These are phyloP conservation scores for Gloeostereum incarnatum DNA, from an alignment of 768 basidiomycete species.

Conservation along the genomic window DNA sequence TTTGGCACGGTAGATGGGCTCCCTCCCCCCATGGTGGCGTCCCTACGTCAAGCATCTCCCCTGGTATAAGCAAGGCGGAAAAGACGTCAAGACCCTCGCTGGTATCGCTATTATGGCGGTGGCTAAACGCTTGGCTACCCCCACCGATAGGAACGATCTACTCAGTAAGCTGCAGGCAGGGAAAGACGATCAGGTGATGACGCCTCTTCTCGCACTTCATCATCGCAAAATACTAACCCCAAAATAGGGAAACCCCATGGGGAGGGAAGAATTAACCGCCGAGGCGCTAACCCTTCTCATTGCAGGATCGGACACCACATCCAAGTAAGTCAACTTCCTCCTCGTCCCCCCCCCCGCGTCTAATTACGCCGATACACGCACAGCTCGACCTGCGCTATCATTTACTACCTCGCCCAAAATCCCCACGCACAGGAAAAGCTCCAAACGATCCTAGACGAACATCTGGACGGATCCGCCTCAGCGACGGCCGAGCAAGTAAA, in stretches of 20 bases:
- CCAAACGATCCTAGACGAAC: conserved; percentile 66
- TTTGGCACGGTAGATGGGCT: too few relatives aligned
- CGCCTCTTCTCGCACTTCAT: too few relatives aligned
- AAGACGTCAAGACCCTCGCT: conserved; percentile 63
- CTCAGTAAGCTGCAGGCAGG: conserved; percentile 73
- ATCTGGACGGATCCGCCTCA: conserved; percentile 29
- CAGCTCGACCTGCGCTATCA: conserved; percentile 85
- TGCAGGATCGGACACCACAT: conserved; percentile 88
- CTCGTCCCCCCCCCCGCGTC: conserved; percentile 1
- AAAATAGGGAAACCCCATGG: conserved; percentile 64
- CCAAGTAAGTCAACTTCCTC: conserved; percentile 51
- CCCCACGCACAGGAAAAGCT: conserved; percentile 59
- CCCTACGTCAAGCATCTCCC: conserved; percentile 57
- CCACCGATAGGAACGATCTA: conserved; percentile 71
- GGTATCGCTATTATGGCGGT: conserved; percentile 77
- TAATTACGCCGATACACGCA: background rate
- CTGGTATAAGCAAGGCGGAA: conserved; percentile 64
- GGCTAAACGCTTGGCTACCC: conserved; percentile 59
- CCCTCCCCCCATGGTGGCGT: conserved; percentile 62
- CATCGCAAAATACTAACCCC: background rate
- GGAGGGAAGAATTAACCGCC: conserved; percentile 75
- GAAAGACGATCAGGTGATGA: conserved; percentile 48
- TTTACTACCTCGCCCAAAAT: conserved; percentile 72
- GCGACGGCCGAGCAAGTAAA: conserved; percentile 64
- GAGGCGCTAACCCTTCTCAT: conserved; percentile 83